Percentiles rank a stretch among this genome's conserved stretches.
phyloP scores from a whole-genome alignment of 148 eudicot species.

The Fagopyrum esculentum region DNA sequence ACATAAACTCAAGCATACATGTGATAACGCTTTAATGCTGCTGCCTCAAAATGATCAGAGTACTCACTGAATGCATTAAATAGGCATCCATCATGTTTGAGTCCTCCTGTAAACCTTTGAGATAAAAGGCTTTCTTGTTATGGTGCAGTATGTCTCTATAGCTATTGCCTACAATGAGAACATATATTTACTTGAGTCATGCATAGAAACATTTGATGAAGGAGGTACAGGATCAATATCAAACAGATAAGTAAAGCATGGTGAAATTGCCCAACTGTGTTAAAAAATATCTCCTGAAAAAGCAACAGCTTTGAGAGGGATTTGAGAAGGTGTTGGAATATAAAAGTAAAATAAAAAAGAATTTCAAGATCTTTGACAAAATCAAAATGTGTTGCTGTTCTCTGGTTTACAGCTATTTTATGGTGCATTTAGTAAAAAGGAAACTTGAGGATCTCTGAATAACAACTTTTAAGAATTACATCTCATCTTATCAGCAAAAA shows the following conservation, averaged over 20 bases:
- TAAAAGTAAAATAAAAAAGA: neutral
- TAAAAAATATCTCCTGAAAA: neutral
- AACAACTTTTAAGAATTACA: too few species aligned
- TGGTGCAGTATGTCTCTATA: constrained; percentile 86
- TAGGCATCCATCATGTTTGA: constrained; percentile 81
- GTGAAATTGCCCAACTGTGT: neutral
- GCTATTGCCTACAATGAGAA: constrained; percentile 52
- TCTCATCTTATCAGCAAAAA: too few species aligned
- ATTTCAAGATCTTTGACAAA: neutral
- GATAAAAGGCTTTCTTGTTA: constrained; percentile 83
- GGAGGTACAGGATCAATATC: neutral
- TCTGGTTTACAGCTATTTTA: neutral
- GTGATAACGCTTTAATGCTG: neutral
- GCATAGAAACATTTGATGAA: neutral
- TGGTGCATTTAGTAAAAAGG: neutral
- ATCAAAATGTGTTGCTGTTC: neutral
- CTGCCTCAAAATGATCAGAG: neutral
- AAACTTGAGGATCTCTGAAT: neutral
- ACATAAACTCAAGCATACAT: neutral
- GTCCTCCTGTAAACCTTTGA: constrained; percentile 74
- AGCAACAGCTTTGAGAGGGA: neutral
- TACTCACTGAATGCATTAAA: constrained; percentile 76
- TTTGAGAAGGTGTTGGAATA: neutral
- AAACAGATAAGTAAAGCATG: neutral
- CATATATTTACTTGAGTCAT: neutral